phyloP scores from a whole-genome alignment of 2,329 filamentous ascomycete genomes.

The Fusarium domesticum region DNA sequence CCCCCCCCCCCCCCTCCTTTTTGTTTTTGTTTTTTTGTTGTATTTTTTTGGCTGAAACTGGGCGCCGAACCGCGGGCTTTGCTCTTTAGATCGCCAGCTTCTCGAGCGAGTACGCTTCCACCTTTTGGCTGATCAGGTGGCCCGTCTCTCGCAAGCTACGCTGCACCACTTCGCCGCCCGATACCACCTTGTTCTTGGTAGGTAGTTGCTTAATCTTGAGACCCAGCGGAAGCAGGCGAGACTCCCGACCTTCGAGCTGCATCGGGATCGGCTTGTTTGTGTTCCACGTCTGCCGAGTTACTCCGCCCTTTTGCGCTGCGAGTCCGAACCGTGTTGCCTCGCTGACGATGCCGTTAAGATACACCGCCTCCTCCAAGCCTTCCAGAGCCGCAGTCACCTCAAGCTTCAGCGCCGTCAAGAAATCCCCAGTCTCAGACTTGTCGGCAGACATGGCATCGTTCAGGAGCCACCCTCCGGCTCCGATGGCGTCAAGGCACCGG shows the following conservation, averaged over 20 bases:
- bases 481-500: slow-evolving; percentile 72
- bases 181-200: slow-evolving; percentile 57
- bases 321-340: slow-evolving; percentile 64
- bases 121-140: slow-evolving; percentile 72
- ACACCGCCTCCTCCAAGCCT: slow-evolving; percentile 66
- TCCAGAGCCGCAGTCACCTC: slow-evolving; percentile 71
- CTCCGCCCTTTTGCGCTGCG: slow-evolving; percentile 34
- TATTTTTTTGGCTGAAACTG: slow-evolving; percentile 5
- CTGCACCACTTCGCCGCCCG: slow-evolving; percentile 66
- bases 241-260: slow-evolving; percentile 42
- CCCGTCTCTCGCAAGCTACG: slow-evolving; percentile 72
- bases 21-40: slow-evolving; percentile 12
- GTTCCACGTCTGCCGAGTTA: slow-evolving; percentile 30
- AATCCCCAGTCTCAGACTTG: slow-evolving; percentile 56
- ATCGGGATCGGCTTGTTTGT: slow-evolving; percentile 43
- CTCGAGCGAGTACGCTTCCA: slow-evolving; percentile 81
- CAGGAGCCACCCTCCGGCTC: slow-evolving; percentile 69
- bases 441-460: slow-evolving; percentile 55
- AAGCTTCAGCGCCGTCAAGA: slow-evolving; percentile 62
- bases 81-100: slow-evolving; percentile 61
- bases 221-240: slow-evolving; percentile 66
- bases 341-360: slow-evolving; percentile 60
- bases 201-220: slow-evolving; percentile 57
- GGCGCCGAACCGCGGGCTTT: background rate
- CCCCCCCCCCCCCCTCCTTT: too few relatives aligned